Evolutionary conservation across 495 filamentous ascomycete genomes (phyloP).

Genomic region (Clohesyomyces aquaticus): DNA sequence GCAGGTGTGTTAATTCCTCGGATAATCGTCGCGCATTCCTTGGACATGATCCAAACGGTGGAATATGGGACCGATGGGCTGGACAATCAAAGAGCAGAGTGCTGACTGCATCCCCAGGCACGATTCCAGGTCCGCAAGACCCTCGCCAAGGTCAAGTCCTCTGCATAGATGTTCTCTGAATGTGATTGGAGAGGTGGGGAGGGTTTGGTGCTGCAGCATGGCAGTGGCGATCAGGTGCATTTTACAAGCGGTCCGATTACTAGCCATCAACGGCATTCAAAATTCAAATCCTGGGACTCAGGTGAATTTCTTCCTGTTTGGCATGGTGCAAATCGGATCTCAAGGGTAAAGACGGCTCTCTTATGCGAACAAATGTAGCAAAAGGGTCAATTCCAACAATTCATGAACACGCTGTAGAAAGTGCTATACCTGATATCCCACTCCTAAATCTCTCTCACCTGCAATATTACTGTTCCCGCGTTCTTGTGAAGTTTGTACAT

Average conservation of each 20-base stretch:
- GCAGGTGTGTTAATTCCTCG: conserved; percentile 65
- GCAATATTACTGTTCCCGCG: background rate
- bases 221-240: conserved; percentile 29
- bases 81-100: background rate
- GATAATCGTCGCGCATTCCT: background rate
- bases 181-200: conserved; percentile 4
- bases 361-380: conserved; percentile 32
- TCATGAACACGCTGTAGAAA: conserved; percentile 26
- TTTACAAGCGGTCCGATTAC: conserved; percentile 38
- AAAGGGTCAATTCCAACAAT: conserved; percentile 30
- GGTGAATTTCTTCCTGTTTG: conserved; percentile 27
- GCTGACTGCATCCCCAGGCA: conserved; percentile 52
- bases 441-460: background rate
- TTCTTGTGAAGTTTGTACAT: background rate
- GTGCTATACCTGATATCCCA: conserved; percentile 5
- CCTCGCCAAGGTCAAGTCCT: conserved; percentile 73
- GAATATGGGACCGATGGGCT: background rate
- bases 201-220: conserved; percentile 13
- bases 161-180: conserved; percentile 49
- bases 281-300: conserved; percentile 30
- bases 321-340: conserved; percentile 40
- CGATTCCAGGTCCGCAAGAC: conserved; percentile 96
- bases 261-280: conserved; percentile 40
- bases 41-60: background rate
- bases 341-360: conserved; percentile 37